Conservation (phyloP, 176 grass and related monocot genomes). For the Microstegium vimineum region DNA sequence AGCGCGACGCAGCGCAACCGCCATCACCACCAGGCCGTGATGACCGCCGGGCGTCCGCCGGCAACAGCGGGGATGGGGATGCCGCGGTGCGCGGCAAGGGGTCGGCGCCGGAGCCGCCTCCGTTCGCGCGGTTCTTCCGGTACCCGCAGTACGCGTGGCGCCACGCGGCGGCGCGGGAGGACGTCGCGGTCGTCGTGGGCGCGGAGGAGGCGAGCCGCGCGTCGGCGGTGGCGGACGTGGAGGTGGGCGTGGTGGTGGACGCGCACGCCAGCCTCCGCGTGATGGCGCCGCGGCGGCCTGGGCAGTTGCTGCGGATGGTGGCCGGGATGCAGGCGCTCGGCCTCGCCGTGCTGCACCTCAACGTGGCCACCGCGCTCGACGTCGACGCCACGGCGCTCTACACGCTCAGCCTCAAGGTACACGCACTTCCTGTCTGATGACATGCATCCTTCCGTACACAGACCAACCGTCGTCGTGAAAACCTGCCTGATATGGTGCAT, state of each 20-base stretch:
- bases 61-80: too few species aligned
- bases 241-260: conserved; percentile 70
- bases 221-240: conserved; percentile 62
- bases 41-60: background rate
- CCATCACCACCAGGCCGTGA: background rate
- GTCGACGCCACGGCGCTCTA: conserved; percentile 65
- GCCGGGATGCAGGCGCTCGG: conserved; percentile 53
- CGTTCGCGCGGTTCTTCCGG: conserved; percentile 84
- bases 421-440: too few species aligned
- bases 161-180: conserved; percentile 33
- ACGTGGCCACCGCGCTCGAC: conserved; percentile 53
- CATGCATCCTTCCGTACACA: background rate
- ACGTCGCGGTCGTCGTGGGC: background rate
- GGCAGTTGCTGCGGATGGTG: conserved; percentile 72
- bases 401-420: conserved; percentile 87
- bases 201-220: conserved; percentile 29
- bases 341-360: conserved; percentile 78
- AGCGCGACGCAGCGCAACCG: background rate
- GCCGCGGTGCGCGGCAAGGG: background rate
- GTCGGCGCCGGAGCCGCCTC: background rate
- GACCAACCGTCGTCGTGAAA: background rate
- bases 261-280: conserved; percentile 66
- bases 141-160: conserved; percentile 71
- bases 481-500: background rate
- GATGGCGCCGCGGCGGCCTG: conserved; percentile 45